Evolutionary conservation across 1,284 basidiomycete species (phyloP), one percentile per base, ranked within the genome.

Genomic region (Termitomyces sp.): DNA sequence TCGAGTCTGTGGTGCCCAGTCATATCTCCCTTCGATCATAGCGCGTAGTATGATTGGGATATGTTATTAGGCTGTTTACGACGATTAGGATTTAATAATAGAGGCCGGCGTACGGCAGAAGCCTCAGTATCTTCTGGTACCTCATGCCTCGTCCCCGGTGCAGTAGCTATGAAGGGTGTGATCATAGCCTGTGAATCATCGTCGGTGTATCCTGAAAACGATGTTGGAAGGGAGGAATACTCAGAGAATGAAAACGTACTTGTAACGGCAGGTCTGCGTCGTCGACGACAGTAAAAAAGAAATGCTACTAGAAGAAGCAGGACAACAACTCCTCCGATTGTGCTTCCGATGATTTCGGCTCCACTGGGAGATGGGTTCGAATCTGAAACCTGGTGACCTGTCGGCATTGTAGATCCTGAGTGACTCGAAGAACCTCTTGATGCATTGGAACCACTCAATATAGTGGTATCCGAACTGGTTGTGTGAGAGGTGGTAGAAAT

Each of bases 251-350:
- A 12, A 26, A 12, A 38, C 13, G 10, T 19, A 48, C 47, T n/a
- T 38, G 4, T n/a, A 36, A 15, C 2, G 10, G 3, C 4, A 48
- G 24, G 5, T 38, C 47, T 48, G 5, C 47, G 34, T 38, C 46
- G 46, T 19, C 47, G 47, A 28, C 47, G 47, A 38, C 17, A 48
- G 5, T 17, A 24, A 38, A 28, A 36, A 10, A 48, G n/a, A 13
- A 17, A 26, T 12, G 8, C 34, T 24, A 38, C 47, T 6, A 48
- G 34, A 19, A 48, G 34, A 28, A 48, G 34, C 3, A 48, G n/a
- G n/a, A 48, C 47, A 17, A 43, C 24, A n/a, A 28, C 47, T 17
- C 47, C 47, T 48, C 47, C 47, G 24, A 48, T 15, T 24, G 47
- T 38, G 15, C 34, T 38, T 28, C 47, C 47, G 17, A 48, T 48